These are phyloP conservation scores for Pseudoturritis turrita DNA, from an alignment of 345 rosid genomes.

Conservation along the genomic window DNA sequence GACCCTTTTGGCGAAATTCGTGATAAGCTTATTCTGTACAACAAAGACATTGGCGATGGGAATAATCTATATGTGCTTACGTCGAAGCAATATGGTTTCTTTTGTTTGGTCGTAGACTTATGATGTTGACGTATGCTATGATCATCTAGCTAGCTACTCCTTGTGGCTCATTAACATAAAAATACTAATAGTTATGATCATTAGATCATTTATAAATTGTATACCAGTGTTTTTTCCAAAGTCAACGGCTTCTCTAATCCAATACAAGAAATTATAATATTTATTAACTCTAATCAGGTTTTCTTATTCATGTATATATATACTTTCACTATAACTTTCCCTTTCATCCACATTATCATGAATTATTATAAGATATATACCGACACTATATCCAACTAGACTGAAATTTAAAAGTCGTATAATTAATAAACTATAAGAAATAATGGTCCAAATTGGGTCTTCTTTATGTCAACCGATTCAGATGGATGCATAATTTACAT, in stretches of 20 bases:
- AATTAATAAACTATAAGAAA: not conserved
- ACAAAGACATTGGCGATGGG: not conserved
- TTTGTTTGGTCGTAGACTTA: constrained; percentile 19
- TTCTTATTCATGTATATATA: constrained; percentile 3
- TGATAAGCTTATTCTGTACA: not conserved
- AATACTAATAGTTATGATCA: not conserved
- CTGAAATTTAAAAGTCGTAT: not conserved
- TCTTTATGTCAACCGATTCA: constrained; percentile 14
- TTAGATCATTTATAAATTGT: not conserved
- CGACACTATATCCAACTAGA: constrained; percentile 9
- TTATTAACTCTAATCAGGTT: constrained; percentile 8
- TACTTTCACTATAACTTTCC: constrained; percentile 10
- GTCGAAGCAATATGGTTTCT: constrained; percentile 13
- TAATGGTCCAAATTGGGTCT: constrained; percentile 9
- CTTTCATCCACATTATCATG: constrained; percentile 22
- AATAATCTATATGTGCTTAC: constrained; percentile 14
- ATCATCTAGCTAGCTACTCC: constrained; percentile 22
- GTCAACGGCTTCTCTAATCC: constrained; percentile 35
- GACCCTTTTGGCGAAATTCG: not conserved
- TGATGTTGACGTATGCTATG: constrained; percentile 15
- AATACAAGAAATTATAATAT: constrained; percentile 11
- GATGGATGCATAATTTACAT: not conserved
- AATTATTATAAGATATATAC: not conserved
- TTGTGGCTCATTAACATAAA: not conserved
- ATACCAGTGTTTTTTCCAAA: constrained; percentile 1